Conservation (phyloP, 768 basidiomycete species). For the Suillus decipiens region DNA sequence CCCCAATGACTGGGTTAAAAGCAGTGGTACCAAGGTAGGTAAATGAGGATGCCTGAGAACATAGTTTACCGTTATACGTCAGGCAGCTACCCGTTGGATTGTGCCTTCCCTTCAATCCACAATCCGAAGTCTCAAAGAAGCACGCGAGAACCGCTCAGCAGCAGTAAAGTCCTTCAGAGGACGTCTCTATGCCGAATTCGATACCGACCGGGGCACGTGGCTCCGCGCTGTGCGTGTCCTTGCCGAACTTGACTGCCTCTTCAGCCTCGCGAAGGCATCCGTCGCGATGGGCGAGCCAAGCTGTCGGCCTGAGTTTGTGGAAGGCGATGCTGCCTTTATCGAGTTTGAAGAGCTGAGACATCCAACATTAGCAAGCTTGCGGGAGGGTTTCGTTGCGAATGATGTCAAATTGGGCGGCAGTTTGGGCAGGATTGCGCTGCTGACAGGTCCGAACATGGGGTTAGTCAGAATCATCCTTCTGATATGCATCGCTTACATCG, state of each 20-base stretch:
- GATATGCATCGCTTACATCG: slow-evolving; percentile 1
- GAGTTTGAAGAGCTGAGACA: slow-evolving; percentile 92
- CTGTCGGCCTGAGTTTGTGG: slow-evolving; percentile 90
- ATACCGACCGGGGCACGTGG: slow-evolving; percentile 79
- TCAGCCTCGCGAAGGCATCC: slow-evolving; percentile 89
- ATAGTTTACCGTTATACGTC: slow-evolving; percentile 4
- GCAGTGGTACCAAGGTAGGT: slow-evolving; percentile 73
- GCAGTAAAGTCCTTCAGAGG: slow-evolving; percentile 84
- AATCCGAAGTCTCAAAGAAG: slow-evolving; percentile 88
- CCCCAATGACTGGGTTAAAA: slow-evolving; percentile 86
- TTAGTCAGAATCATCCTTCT: slow-evolving; percentile 37
- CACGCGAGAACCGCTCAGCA: slow-evolving; percentile 80
- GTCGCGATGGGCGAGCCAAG: slow-evolving; percentile 88
- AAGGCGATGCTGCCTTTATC: slow-evolving; percentile 74
- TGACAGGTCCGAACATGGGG: slow-evolving; percentile 94
- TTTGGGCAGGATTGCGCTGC: slow-evolving; percentile 72
- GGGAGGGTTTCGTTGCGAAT: slow-evolving; percentile 89
- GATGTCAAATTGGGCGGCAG: slow-evolving; percentile 83
- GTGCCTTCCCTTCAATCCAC: slow-evolving; percentile 71
- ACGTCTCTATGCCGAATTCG: slow-evolving; percentile 79
- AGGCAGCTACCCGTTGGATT: slow-evolving; percentile 78
- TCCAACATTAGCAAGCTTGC: slow-evolving; percentile 72
- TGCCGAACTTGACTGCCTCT: slow-evolving; percentile 95
- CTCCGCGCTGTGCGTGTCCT: slow-evolving; percentile 81
- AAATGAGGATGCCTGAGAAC: neutral